Percentiles rank a stretch among this genome's conserved stretches.
Evolutionary conservation across 106 monocot species (phyloP).

Genomic region (Allium cepa): DNA sequence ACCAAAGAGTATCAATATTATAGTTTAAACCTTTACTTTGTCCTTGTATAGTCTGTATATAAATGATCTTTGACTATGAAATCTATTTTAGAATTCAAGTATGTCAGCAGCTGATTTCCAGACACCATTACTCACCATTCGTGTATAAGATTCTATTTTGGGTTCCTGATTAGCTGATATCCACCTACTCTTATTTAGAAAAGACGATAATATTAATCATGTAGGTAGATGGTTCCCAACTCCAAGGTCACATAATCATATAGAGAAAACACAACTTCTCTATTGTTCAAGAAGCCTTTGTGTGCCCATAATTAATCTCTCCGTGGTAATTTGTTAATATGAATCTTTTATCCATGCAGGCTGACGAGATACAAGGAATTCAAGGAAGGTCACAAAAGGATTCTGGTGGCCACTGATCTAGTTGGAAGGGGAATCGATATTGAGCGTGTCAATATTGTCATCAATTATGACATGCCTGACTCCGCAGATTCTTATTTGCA

Average conservation of each 20-base stretch:
- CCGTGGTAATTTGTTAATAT: not conserved
- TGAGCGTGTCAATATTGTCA: conserved; percentile 99
- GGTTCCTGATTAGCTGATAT: too few species aligned
- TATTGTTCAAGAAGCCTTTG: not conserved
- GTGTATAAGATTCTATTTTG: too few species aligned
- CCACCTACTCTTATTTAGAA: not conserved
- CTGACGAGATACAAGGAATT: conserved; percentile 94
- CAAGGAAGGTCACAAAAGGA: conserved; percentile 98
- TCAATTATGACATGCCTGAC: conserved; percentile 99
- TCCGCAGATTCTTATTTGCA: conserved; percentile 97
- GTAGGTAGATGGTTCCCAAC: not conserved
- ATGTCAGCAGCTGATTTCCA: too few species aligned
- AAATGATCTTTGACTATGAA: too few species aligned
- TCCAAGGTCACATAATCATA: not conserved
- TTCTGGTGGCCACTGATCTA: conserved; percentile 90
- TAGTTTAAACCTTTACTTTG: too few species aligned
- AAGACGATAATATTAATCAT: not conserved
- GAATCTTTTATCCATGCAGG: conserved; percentile 19
- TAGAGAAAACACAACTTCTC: not conserved
- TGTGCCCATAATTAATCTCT: not conserved
- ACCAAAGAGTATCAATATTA: too few species aligned
- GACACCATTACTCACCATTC: too few species aligned
- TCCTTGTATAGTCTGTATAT: too few species aligned
- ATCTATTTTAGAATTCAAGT: too few species aligned
- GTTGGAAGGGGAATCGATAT: conserved; percentile 99